These are phyloP conservation scores for Leucoagaricus sp. DNA, from an alignment of 1,284 basidiomycete species.

Conservation along the genomic window DNA sequence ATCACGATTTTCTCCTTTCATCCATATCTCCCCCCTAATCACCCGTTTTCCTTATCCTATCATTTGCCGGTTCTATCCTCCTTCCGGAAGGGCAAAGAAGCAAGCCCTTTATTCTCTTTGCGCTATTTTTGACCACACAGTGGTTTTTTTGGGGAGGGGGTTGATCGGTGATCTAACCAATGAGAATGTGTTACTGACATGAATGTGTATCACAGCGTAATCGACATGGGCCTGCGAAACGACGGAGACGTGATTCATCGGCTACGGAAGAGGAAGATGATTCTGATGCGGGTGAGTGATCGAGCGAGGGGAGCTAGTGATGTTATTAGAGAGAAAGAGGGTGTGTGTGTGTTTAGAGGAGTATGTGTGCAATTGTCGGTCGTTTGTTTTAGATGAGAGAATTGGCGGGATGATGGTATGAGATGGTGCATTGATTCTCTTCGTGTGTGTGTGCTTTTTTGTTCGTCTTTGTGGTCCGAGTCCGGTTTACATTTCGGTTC, in stretches of 20 bases:
- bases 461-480: too few relatives aligned
- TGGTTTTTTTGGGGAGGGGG: too few relatives aligned
- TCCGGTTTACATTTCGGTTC: too few relatives aligned
- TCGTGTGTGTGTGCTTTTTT: too few relatives aligned
- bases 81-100: too few relatives aligned
- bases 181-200: neutral
- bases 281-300: slow-evolving; percentile 38
- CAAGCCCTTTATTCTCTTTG: too few relatives aligned
- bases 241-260: slow-evolving; percentile 46
- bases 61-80: too few relatives aligned
- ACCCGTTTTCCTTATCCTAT: neutral
- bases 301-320: neutral
- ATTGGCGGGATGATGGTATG: too few relatives aligned
- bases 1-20: neutral
- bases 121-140: too few relatives aligned
- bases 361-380: neutral
- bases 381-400: slow-evolving; percentile 1
- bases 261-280: slow-evolving; percentile 51
- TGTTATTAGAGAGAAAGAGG: neutral
- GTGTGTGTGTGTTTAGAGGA: neutral
- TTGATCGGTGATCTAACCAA: neutral
- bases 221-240: slow-evolving; percentile 53
- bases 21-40: neutral
- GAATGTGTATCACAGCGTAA: slow-evolving; percentile 21
- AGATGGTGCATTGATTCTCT: too few relatives aligned